A percentile compares a stretch with the other conserved stretches of the same genome.
phyloP scores from a whole-genome alignment of 345 rosid genomes.

The Conringia planisiliqua region DNA sequence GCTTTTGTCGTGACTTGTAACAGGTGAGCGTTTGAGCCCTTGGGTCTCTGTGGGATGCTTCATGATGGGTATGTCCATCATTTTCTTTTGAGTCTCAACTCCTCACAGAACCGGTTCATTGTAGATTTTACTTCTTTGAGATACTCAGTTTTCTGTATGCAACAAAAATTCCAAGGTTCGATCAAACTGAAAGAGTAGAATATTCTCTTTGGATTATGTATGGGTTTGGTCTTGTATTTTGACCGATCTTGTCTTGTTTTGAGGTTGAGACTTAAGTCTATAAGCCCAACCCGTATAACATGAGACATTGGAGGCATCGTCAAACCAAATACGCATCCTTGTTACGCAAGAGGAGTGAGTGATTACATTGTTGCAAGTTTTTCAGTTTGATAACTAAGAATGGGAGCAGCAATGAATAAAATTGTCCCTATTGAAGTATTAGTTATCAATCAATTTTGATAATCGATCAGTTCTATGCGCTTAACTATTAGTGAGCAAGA shows the following conservation, averaged over 20 bases:
- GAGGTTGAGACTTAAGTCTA: not conserved
- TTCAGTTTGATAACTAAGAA: not conserved
- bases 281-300: not conserved
- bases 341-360: not conserved
- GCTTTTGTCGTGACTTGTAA: not conserved
- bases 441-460: not conserved
- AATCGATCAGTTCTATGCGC: not conserved
- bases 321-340: not conserved
- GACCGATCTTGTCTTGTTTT: conserved; percentile 6
- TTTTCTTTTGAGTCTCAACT: conserved; percentile 58
- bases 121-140: conserved; percentile 20
- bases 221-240: conserved; percentile 15
- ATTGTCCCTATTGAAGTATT: not conserved
- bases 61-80: conserved; percentile 76
- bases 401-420: not conserved
- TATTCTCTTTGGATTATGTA: conserved; percentile 3
- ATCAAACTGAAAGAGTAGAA: not conserved
- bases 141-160: conserved; percentile 19
- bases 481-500: too few species aligned
- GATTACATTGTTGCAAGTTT: not conserved
- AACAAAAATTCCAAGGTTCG: not conserved
- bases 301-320: not conserved
- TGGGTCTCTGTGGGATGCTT: conserved; percentile 96
- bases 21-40: conserved; percentile 94
- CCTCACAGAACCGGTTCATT: not conserved